phyloP scores from a whole-genome alignment of 192 early-diverging fungal species.

The Coemansia interrupta region DNA sequence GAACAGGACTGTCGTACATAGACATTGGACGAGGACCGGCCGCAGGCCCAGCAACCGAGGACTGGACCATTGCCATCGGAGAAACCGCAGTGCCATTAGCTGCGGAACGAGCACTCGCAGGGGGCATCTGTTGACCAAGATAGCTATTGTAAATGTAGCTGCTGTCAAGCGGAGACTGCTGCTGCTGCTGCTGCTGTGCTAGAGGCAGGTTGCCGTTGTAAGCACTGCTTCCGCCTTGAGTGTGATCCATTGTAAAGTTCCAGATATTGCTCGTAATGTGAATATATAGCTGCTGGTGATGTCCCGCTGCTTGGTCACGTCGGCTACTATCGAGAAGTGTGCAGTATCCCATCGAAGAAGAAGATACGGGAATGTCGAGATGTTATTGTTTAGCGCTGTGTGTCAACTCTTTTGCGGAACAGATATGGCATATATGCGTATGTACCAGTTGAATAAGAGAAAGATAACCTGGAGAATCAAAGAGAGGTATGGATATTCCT shows the following conservation, averaged over 20 bases:
- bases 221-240: conserved; percentile 17
- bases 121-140: conserved; percentile 15
- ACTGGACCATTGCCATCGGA: conserved; percentile 16
- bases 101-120: conserved; percentile 3
- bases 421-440: too few species aligned
- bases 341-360: neutral
- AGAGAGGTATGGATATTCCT: too few species aligned
- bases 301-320: neutral
- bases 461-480: too few species aligned
- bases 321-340: neutral
- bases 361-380: too few species aligned
- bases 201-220: conserved; percentile 34
- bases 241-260: neutral
- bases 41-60: conserved; percentile 14
- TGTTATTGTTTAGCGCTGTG: too few species aligned
- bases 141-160: conserved; percentile 31
- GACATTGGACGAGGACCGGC: conserved; percentile 21
- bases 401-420: too few species aligned
- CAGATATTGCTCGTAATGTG: neutral
- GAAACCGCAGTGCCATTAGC: conserved; percentile 4
- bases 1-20: conserved; percentile 15
- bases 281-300: neutral
- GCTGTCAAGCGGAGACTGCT: conserved; percentile 10
- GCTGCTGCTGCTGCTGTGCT: conserved; percentile 13
- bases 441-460: too few species aligned